Evolutionary conservation across 2,329 filamentous ascomycete species (phyloP), one percentile per base, ranked within the genome.

Genomic region (Tolypocladium tundrense): DNA sequence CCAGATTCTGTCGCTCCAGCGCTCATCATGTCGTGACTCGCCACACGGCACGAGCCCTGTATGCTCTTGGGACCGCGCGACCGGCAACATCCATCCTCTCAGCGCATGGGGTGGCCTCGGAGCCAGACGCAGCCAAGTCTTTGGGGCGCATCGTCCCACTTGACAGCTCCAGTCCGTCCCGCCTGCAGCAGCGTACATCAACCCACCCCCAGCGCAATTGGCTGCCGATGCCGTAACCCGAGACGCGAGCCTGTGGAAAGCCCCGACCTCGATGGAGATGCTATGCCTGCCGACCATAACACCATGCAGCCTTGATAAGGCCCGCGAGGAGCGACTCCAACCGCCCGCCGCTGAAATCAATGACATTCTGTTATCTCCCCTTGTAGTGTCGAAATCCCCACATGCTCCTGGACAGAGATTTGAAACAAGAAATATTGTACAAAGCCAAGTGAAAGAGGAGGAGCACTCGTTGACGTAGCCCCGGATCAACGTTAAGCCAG

Each of bases 141-240:
- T 51, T 48, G 45, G 31, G 37, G 39, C 21, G 56, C 56, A 42
- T 53, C 39, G 56, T 57, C 56, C 56, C 56, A 57, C 56, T 43
- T 41, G 50, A 24, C n/a, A 39, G 50, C 50, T 43, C 56, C 50
- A 40, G 53, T 45, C 41, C 39, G 37, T 35, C 11, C 55, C 24
- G 39, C 48, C 50, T 42, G 45, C 53, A 19, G 48, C 48, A n/a
- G 31, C 31, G 35, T 21, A 11, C 48, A 42, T 8, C 13, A 7
- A 31, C 11, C n/a, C 35, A 31, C 11, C n/a, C 35, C 35, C 24
- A 24, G 21, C 40, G 24, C 39, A 13, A 45, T 31, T 52, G 37
- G 33, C n/a, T 50, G 31, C 54, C 42, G 33, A 24, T 55, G 33
- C 31, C 54, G 31, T 48, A 27, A 40, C 35, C 54, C 54, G 31